Evolutionary conservation across 352 stramenopile genomes (phyloP), one percentile per base, ranked within the genome.

Genomic region (Globisporangium radiosum): DNA sequence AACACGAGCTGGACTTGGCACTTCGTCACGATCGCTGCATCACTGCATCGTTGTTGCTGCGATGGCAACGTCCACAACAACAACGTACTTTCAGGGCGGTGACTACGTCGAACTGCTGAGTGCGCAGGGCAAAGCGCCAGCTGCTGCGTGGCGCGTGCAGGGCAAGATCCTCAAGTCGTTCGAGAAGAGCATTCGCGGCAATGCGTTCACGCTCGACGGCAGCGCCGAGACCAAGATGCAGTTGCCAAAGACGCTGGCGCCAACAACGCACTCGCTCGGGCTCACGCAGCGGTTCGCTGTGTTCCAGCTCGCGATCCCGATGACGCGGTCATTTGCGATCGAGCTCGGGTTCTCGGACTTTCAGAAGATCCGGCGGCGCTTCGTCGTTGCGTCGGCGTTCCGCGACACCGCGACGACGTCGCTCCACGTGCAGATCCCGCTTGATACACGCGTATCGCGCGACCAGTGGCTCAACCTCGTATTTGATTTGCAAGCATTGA

Each of bases 261-360:
- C 40, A 8, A 44, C 40, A 4, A 44, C 62, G 6, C 64, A 67
- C 4, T 72, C 68, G 2, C 59, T 94, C 1, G 84, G 73, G 2
- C 59, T 95, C 7, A 78, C 82, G 2, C 87, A 95, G 57, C 72
- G 83, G 8, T 94, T 93, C 53, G 60, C 91, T 7, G 65, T 94
- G 0, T 62, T 93, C 15, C 85, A 93, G 61, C 47, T 90, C 13
- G 44, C 74, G 1, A 63, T 95, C 5, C 78, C 84, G 11, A 77
- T 76, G 37, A 86, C 79, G 14, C 70, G 76, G 4, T 78, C 76
- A 1, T 89, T 95, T 40, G 82, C 71, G 5, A 60, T 95, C 17
- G 87, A 95, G 59, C 79, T 95, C 52, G 82, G 81, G 36, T 89
- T 89, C 37, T 76, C 76, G 0, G 87, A 95, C 60, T 78, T 89